Evolutionary conservation across 2,329 filamentous ascomycete species (phyloP), one percentile per base, ranked within the genome.

Genomic region (Penicillium sp.): DNA sequence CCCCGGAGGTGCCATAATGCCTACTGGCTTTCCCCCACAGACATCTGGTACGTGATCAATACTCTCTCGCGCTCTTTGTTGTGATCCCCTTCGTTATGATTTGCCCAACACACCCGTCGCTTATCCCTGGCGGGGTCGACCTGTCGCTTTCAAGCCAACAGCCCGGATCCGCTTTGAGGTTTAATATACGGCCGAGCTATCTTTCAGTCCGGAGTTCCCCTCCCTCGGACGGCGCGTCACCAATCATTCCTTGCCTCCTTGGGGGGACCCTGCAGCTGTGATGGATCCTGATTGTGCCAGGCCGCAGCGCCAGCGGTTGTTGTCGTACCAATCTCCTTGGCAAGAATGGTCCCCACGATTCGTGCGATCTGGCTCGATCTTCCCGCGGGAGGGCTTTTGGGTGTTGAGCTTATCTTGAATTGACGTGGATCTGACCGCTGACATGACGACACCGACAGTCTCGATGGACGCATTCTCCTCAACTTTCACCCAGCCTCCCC

Each of bases 1-100:
- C 59, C 71, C 73, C 57, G 69, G 72, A 67, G 74, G 74, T 71
- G 69, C 70, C 65, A 75, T 77, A 72, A 76, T 77, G 68, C 70
- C 75, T 45, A 63, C 69, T 34, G 70, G 71, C 28, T 76, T 73
- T 57, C 69, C 73, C 58, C 73, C 74, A 63, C 70, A 72, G 43
- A 68, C 70, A 35, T 68, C 71, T 57, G 74, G 74, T 76, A 73
- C 64, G 74, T 72, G 55, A 34, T 57, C 54, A 51, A 38, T 31
- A 14, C 45, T 48, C 35, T 34, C 15, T 25, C 14, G 34, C 38
- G 41, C 39, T 41, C 3, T 34, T 54, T 63, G 57, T 58, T 28
- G 31, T 31, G 59, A 57, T 31, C 59, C 47, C 59, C 25, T 62
- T 65, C 39, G 45, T 56, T 43, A 58, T 55, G 52, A 54, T 63